A percentile compares a stretch with the other conserved stretches of the same genome.
Conservation (phyloP, 768 basidiomycete species). For the Crepidotus variabilis region DNA sequence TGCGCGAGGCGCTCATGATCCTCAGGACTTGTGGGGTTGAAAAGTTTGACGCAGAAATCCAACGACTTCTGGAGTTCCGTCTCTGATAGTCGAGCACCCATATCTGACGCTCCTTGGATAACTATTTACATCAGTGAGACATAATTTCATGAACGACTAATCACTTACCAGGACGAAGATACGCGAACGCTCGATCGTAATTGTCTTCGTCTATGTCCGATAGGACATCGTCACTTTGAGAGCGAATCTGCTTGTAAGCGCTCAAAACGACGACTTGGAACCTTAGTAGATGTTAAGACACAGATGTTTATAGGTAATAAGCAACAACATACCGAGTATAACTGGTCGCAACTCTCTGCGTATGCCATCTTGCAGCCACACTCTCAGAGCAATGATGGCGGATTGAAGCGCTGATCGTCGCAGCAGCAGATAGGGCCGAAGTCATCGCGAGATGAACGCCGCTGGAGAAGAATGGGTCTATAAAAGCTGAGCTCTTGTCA, state of each 20-base stretch:
- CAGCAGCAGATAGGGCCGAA: conserved; percentile 55
- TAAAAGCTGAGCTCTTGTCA: conserved; percentile 40
- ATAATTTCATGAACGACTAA: not conserved
- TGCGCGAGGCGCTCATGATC: conserved; percentile 42
- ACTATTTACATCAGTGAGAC: conserved; percentile 34
- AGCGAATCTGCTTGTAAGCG: conserved; percentile 69
- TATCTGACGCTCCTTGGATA: conserved; percentile 77
- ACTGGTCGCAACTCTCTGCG: conserved; percentile 49
- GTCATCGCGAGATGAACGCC: conserved; percentile 64
- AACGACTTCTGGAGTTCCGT: conserved; percentile 71
- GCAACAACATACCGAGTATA: conserved; percentile 45
- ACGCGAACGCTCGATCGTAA: conserved; percentile 64
- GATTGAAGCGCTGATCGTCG: conserved; percentile 54
- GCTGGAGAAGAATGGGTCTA: conserved; percentile 64
- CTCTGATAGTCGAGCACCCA: conserved; percentile 69
- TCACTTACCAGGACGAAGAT: conserved; percentile 53
- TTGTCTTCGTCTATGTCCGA: conserved; percentile 66
- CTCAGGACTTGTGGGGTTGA: conserved; percentile 65
- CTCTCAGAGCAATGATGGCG: conserved; percentile 44
- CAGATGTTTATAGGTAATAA: not conserved
- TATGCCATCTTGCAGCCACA: conserved; percentile 50
- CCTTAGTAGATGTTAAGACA: conserved; percentile 25
- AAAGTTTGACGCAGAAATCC: conserved; percentile 74
- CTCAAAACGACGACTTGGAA: conserved; percentile 71
- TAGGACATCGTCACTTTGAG: conserved; percentile 52